These are phyloP conservation scores for Pseudogymnoascus sp. DNA, from an alignment of 2,329 filamentous ascomycete species.

Conservation along the genomic window DNA sequence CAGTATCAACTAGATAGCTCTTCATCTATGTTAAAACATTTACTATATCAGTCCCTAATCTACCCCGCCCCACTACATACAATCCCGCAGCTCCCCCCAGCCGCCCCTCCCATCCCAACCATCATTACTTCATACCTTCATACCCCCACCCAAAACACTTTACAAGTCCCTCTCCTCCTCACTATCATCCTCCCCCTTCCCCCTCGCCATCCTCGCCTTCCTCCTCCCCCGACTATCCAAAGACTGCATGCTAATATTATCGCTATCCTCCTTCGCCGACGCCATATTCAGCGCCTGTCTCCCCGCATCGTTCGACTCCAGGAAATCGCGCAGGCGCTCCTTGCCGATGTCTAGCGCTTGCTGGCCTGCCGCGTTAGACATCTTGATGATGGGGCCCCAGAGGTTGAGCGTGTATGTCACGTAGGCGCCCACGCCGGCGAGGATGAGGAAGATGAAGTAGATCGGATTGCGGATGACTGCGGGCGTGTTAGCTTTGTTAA, in stretches of 20 bases:
- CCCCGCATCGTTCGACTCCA: constrained; percentile 79
- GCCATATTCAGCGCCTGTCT: constrained; percentile 75
- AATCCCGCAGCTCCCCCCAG: background rate
- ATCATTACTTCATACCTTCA: constrained; percentile 3
- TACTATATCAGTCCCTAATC: constrained; percentile 3
- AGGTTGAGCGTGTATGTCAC: constrained; percentile 90
- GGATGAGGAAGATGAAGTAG: constrained; percentile 80
- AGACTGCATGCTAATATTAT: constrained; percentile 48
- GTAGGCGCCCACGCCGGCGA: constrained; percentile 70
- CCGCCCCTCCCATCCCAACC: background rate
- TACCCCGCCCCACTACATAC: background rate
- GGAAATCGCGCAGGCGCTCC: constrained; percentile 79
- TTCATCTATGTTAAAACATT: constrained; percentile 2
- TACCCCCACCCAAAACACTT: background rate
- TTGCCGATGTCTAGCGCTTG: constrained; percentile 90
- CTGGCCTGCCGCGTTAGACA: constrained; percentile 77
- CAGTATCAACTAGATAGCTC: background rate
- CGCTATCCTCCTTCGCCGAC: constrained; percentile 35
- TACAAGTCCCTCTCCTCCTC: constrained; percentile 7
- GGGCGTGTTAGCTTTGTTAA: constrained; percentile 15
- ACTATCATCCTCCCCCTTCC: constrained; percentile 1
- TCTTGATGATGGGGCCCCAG: constrained; percentile 90
- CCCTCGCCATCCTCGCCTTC: constrained; percentile 17
- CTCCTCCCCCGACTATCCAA: constrained; percentile 53
- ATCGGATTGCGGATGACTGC: constrained; percentile 86